Percentiles rank a stretch among this genome's conserved stretches.
These are phyloP conservation scores for Fraxinus quadrangulata DNA, from an alignment of 257 asterid genomes.

Conservation along the genomic window DNA sequence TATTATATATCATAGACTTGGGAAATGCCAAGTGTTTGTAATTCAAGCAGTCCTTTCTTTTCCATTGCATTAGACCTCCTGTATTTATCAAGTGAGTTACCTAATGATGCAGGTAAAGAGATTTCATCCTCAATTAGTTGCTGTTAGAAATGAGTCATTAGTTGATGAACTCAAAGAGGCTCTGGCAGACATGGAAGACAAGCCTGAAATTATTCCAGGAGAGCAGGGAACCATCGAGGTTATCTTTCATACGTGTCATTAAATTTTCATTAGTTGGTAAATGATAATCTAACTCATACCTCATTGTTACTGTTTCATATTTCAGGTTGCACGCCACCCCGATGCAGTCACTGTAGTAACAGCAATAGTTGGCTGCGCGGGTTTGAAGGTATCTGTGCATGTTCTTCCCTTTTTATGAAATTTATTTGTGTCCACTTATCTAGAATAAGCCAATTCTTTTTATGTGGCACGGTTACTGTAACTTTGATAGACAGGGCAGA, in stretches of 20 bases:
- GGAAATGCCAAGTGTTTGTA: slow-evolving; percentile 10
- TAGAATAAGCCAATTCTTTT: neutral
- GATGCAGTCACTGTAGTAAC: slow-evolving; percentile 96
- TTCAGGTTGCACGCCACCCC: slow-evolving; percentile 96
- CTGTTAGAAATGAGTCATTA: slow-evolving; percentile 73
- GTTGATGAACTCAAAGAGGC: slow-evolving; percentile 85
- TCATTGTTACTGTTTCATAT: slow-evolving; percentile 15
- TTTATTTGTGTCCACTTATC: neutral
- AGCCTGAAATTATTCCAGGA: slow-evolving; percentile 94
- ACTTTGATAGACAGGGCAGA: neutral
- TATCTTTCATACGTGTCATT: slow-evolving; percentile 23
- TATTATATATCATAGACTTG: neutral
- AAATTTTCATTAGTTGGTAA: slow-evolving; percentile 9
- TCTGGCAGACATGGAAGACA: slow-evolving; percentile 68
- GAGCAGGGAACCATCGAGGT: slow-evolving; percentile 94
- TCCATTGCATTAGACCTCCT: neutral
- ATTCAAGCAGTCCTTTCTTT: neutral
- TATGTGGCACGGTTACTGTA: neutral
- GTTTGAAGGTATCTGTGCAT: slow-evolving; percentile 70
- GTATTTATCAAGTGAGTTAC: neutral
- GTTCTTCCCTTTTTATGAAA: neutral
- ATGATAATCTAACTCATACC: slow-evolving; percentile 13
- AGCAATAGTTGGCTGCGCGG: slow-evolving; percentile 98
- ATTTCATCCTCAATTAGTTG: slow-evolving; percentile 85
- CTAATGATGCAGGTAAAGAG: slow-evolving; percentile 62